Percentiles rank a stretch among this genome's conserved stretches.
Conservation (phyloP, 352 stramenopile species). For the Globisporangium rhizosaccharum region DNA sequence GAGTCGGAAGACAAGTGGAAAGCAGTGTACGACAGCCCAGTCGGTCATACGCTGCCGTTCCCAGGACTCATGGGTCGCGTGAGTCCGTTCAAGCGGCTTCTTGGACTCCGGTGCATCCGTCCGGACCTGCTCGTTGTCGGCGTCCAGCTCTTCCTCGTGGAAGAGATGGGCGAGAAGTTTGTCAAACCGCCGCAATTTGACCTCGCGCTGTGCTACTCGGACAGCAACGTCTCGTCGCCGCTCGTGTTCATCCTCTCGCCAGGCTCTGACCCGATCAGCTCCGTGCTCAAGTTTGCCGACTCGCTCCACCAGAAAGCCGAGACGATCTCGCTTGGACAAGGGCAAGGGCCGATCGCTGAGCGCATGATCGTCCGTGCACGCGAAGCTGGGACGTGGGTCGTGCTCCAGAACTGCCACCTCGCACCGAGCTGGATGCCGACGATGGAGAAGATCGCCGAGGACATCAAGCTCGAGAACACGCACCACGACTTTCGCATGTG, state of each 20-base stretch:
- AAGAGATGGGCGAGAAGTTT: slow-evolving; percentile 88
- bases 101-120: slow-evolving; percentile 78
- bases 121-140: slow-evolving; percentile 84
- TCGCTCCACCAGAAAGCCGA: slow-evolving; percentile 66
- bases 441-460: slow-evolving; percentile 90
- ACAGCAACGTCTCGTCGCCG: slow-evolving; percentile 81
- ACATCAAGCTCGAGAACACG: slow-evolving; percentile 75
- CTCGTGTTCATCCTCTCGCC: slow-evolving; percentile 92
- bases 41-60: slow-evolving; percentile 77
- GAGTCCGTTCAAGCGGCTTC: slow-evolving; percentile 65
- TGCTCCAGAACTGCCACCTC: slow-evolving; percentile 91
- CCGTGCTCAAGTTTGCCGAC: slow-evolving; percentile 88
- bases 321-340: slow-evolving; percentile 91
- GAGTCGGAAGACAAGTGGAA: slow-evolving; percentile 80
- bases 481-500: slow-evolving; percentile 90
- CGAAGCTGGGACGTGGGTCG: slow-evolving; percentile 86
- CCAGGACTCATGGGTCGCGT: slow-evolving; percentile 56
- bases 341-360: slow-evolving; percentile 89
- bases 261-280: slow-evolving; percentile 88
- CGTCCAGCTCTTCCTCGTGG: slow-evolving; percentile 88
- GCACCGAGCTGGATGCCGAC: slow-evolving; percentile 91
- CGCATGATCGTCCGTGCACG: slow-evolving; percentile 81
- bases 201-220: slow-evolving; percentile 81
- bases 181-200: slow-evolving; percentile 90
- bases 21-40: slow-evolving; percentile 80